phyloP scores from a whole-genome alignment of 2,329 filamentous ascomycete genomes.

The Penicillium hesseltinei region DNA sequence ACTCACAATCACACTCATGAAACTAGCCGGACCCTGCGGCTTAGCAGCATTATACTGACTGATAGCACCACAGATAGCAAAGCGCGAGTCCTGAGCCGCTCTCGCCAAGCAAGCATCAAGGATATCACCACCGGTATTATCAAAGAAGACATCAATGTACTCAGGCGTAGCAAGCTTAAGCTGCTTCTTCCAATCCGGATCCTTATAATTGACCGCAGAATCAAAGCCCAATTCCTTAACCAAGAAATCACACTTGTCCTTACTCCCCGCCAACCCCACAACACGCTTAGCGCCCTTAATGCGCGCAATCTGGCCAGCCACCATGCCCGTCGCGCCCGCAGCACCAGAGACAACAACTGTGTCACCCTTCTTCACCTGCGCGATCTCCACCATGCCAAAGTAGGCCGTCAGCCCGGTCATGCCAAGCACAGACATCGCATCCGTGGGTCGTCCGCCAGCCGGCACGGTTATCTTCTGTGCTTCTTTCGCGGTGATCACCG shows the following conservation, averaged over 20 bases:
- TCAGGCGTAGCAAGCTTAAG: slow-evolving; percentile 59
- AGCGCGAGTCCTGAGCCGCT: slow-evolving; percentile 62
- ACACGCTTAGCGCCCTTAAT: slow-evolving; percentile 63
- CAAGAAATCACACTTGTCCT: slow-evolving; percentile 67
- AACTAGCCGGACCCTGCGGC: slow-evolving; percentile 56
- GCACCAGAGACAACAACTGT: slow-evolving; percentile 76
- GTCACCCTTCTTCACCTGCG: slow-evolving; percentile 65
- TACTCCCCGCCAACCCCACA: slow-evolving; percentile 63
- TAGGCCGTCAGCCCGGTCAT: slow-evolving; percentile 73
- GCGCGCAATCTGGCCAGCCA: slow-evolving; percentile 77
- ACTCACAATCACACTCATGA: slow-evolving; percentile 42
- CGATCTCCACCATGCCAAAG: slow-evolving; percentile 69
- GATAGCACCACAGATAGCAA: slow-evolving; percentile 71
- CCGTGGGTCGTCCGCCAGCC: slow-evolving; percentile 52
- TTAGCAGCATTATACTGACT: slow-evolving; percentile 64
- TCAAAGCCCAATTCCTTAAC: slow-evolving; percentile 65
- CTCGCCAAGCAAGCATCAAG: slow-evolving; percentile 63
- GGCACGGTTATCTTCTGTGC: slow-evolving; percentile 48
- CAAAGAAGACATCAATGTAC: slow-evolving; percentile 68
- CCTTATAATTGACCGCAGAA: slow-evolving; percentile 68
- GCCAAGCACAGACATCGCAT: slow-evolving; percentile 62
- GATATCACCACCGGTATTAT: slow-evolving; percentile 72
- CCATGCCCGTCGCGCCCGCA: slow-evolving; percentile 73
- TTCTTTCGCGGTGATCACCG: slow-evolving; percentile 55
- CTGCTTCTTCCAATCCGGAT: slow-evolving; percentile 57